Conservation (phyloP, 164 flowering plant genomes). For the Nelumbo lutea region DNA sequence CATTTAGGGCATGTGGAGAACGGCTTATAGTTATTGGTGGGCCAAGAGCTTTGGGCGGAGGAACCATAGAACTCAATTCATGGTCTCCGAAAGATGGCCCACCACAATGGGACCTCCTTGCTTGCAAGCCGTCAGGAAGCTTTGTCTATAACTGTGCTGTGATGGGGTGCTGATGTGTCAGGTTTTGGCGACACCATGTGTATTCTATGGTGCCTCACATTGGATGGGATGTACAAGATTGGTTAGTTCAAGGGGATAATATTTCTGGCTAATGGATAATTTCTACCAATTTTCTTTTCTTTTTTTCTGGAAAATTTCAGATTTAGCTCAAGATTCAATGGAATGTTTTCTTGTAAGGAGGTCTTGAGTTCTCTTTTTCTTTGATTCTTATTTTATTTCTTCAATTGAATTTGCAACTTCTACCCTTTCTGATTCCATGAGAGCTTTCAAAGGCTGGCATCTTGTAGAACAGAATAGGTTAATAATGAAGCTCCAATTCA, state of each 20-base stretch:
- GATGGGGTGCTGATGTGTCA: constrained; percentile 30
- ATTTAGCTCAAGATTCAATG: constrained; percentile 19
- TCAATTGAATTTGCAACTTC: constrained; percentile 16
- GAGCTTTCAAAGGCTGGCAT: constrained; percentile 24
- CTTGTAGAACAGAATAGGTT: constrained; percentile 23
- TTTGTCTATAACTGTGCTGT: constrained; percentile 37
- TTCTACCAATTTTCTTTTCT: constrained; percentile 10
- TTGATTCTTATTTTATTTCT: constrained; percentile 10
- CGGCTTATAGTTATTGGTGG: constrained; percentile 85
- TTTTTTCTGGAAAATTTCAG: constrained; percentile 14
- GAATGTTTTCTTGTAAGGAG: constrained; percentile 18
- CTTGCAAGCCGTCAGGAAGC: constrained; percentile 38
- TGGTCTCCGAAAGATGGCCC: constrained; percentile 86
- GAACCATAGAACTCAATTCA: constrained; percentile 68
- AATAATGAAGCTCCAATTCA: constrained; percentile 31
- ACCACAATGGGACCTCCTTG: constrained; percentile 77
- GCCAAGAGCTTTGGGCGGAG: constrained; percentile 63
- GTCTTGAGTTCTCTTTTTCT: constrained; percentile 3
- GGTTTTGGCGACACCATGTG: constrained; percentile 12
- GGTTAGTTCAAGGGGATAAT: constrained; percentile 22
- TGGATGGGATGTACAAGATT: constrained; percentile 23
- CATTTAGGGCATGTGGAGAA: constrained; percentile 89
- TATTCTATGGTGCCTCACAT: constrained; percentile 9
- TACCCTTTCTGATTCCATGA: constrained; percentile 16
- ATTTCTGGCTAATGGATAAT: constrained; percentile 27